Evolutionary conservation across 2,329 filamentous ascomycete genomes (phyloP).

Genomic region (Fusarium papillatum): DNA sequence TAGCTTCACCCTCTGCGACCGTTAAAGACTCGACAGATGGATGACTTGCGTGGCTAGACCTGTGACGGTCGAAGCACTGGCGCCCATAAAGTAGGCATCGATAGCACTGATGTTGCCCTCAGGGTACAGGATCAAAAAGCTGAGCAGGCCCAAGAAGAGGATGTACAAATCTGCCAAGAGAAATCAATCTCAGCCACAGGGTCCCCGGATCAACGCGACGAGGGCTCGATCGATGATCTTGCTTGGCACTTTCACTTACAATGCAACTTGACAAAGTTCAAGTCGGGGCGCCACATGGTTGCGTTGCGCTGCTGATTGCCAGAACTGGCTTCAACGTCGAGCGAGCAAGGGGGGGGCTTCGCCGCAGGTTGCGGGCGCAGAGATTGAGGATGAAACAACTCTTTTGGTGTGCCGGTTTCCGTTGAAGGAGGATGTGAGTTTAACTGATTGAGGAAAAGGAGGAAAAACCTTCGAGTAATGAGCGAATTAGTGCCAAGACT

Average conservation of each 20-base stretch:
- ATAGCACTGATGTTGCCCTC: slow-evolving; percentile 49
- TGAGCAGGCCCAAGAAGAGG: slow-evolving; percentile 38
- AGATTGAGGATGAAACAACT: neutral
- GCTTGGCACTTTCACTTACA: slow-evolving; percentile 43
- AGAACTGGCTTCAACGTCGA: neutral
- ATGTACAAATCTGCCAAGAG: slow-evolving; percentile 42
- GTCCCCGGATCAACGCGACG: neutral
- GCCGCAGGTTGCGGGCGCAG: slow-evolving; percentile 8
- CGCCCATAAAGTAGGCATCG: slow-evolving; percentile 65
- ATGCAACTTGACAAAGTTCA: slow-evolving; percentile 46
- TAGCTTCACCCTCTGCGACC: slow-evolving; percentile 8
- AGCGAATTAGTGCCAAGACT: slow-evolving; percentile 37
- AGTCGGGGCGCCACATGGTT: slow-evolving; percentile 39
- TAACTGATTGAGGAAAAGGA: slow-evolving; percentile 21
- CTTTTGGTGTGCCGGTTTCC: slow-evolving; percentile 22
- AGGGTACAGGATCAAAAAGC: slow-evolving; percentile 38
- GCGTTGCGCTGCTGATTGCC: neutral
- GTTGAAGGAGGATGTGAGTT: slow-evolving; percentile 12
- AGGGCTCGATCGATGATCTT: neutral
- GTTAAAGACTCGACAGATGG: neutral
- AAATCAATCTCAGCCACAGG: slow-evolving; percentile 16
- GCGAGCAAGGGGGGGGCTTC: neutral
- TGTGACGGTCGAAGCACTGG: slow-evolving; percentile 63
- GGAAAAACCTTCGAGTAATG: slow-evolving; percentile 22
- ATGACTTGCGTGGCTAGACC: slow-evolving; percentile 62